phyloP scores from a whole-genome alignment of 1,284 basidiomycete species.

The Blastosporella zonata region DNA sequence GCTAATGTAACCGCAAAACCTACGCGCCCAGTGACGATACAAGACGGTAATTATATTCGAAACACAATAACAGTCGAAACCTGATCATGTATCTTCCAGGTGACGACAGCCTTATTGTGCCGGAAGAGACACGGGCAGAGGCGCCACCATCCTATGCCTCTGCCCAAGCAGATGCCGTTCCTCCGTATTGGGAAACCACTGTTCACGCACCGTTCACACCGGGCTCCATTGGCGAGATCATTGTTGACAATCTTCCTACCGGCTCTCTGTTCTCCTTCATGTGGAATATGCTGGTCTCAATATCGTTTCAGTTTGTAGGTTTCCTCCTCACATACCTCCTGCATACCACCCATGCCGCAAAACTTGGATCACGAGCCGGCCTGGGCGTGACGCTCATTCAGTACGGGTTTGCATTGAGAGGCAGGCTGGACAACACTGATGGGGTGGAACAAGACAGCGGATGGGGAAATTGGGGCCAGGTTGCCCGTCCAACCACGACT shows the following conservation, averaged over 20 bases:
- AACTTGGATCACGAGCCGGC: constrained; percentile 91
- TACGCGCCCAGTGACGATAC: constrained; percentile 52
- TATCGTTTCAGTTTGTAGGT: constrained; percentile 97
- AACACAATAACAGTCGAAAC: not conserved
- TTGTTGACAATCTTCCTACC: constrained; percentile 75
- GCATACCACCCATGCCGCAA: constrained; percentile 93
- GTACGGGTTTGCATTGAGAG: constrained; percentile 86
- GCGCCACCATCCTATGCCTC: constrained; percentile 87
- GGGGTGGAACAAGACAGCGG: constrained; percentile 21
- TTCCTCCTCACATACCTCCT: constrained; percentile 94
- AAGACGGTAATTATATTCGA: constrained; percentile 50
- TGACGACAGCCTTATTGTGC: constrained; percentile 71
- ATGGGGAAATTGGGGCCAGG: constrained; percentile 29
- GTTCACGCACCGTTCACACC: constrained; percentile 77
- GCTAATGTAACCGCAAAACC: constrained; percentile 96
- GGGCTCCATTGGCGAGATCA: constrained; percentile 60
- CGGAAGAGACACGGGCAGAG: constrained; percentile 79
- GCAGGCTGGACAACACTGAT: constrained; percentile 30
- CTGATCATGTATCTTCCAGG: constrained; percentile 36
- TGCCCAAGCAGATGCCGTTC: constrained; percentile 92
- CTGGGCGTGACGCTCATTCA: constrained; percentile 95
- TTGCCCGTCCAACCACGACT: constrained; percentile 42
- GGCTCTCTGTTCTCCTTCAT: constrained; percentile 84
- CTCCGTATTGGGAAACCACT: constrained; percentile 98
- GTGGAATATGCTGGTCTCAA: constrained; percentile 91